phyloP scores from a whole-genome alignment of 148 eudicot genomes.

The Rheum nobile region DNA sequence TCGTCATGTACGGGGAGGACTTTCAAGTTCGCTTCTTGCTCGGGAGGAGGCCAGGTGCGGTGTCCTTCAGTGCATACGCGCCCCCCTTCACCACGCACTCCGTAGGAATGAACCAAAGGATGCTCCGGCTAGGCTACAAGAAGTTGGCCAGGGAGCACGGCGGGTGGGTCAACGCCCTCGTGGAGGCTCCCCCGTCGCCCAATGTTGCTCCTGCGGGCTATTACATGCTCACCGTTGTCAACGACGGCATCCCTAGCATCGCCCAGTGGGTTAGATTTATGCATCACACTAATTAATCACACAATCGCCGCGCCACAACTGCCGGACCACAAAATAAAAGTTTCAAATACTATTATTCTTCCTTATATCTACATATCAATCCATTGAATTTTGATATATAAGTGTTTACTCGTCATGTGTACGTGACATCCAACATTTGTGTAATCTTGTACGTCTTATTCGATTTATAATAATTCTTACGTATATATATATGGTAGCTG shows the following conservation, averaged over 20 bases:
- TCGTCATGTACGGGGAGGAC: constrained; percentile 25
- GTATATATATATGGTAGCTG: too few relatives aligned
- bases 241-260: constrained; percentile 40
- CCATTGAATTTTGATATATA: too few relatives aligned
- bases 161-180: constrained; percentile 23
- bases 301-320: too few relatives aligned
- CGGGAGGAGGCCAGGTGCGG: background rate
- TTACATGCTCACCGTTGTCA: constrained; percentile 45
- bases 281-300: too few relatives aligned
- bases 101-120: constrained; percentile 47
- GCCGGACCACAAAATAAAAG: too few relatives aligned
- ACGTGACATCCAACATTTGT: too few relatives aligned
- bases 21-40: constrained; percentile 29
- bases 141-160: constrained; percentile 14
- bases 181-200: constrained; percentile 42
- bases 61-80: constrained; percentile 34
- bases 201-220: constrained; percentile 57
- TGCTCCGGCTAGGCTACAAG: constrained; percentile 26
- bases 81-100: constrained; percentile 60
- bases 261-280: constrained; percentile 47
- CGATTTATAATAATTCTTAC: too few relatives aligned
- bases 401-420: too few relatives aligned
- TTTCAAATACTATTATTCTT: too few relatives aligned
- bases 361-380: too few relatives aligned
- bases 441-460: too few relatives aligned